A percentile compares a stretch with the other conserved stretches of the same genome.
Conservation (phyloP, 73 alveolate genomes). For the Paramecium pentaurelia region DNA sequence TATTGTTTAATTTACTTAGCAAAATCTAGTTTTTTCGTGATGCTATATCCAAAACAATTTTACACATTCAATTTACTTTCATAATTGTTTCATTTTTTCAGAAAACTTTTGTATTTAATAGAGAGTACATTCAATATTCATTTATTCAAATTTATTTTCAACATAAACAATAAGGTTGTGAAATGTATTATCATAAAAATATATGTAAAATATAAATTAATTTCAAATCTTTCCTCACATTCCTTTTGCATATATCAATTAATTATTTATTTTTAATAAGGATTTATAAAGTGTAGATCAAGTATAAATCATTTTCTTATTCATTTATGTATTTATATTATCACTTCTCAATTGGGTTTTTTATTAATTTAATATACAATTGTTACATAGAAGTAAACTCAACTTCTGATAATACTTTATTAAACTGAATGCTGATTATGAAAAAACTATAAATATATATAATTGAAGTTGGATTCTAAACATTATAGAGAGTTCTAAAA, state of each 20-base stretch:
- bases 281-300: too few species aligned
- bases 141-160: neutral
- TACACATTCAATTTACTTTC: neutral
- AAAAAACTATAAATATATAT: too few species aligned
- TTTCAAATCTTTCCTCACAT: neutral
- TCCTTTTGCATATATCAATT: neutral
- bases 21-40: neutral
- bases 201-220: too few species aligned
- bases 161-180: neutral
- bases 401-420: too few species aligned
- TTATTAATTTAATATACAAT: too few species aligned
- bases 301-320: too few species aligned
- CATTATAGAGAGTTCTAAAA: neutral
- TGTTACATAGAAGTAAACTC: too few species aligned
- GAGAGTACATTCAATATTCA: neutral
- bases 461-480: neutral
- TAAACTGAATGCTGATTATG: neutral
- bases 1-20: neutral
- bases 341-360: too few species aligned
- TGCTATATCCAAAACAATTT: too few species aligned
- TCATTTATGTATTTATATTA: too few species aligned
- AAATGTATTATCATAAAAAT: neutral
- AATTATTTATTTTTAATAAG: too few species aligned
- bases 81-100: neutral
- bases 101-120: neutral